Percentiles rank a stretch among this genome's conserved stretches.
These are phyloP conservation scores for Monosporascus sp. DNA, from an alignment of 2,329 filamentous ascomycete species.

Conservation along the genomic window DNA sequence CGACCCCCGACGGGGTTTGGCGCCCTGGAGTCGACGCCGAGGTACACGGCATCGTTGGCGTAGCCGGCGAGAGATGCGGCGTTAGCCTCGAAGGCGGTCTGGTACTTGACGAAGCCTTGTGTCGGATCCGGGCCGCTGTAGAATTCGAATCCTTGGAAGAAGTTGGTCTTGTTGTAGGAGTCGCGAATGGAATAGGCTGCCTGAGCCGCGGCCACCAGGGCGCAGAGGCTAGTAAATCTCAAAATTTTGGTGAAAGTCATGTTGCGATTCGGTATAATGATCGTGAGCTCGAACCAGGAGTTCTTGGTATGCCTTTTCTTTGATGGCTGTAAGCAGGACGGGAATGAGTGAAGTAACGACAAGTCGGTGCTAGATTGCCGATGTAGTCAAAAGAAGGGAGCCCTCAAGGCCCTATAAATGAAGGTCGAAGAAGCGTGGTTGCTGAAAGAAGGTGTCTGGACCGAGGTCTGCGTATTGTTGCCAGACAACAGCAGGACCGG, in stretches of 20 bases:
- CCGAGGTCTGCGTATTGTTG: background rate
- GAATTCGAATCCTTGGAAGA: slow-evolving; percentile 53
- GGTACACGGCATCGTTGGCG: slow-evolving; percentile 52
- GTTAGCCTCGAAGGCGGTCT: slow-evolving; percentile 53
- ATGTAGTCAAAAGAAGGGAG: background rate
- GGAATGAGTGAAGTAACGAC: no score
- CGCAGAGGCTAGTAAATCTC: slow-evolving; percentile 18
- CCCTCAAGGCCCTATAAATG: background rate
- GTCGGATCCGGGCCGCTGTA: slow-evolving; percentile 62
- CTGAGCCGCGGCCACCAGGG: slow-evolving; percentile 16
- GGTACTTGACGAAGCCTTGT: slow-evolving; percentile 68
- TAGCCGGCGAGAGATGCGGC: slow-evolving; percentile 53
- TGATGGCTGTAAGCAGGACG: no score
- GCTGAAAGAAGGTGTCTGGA: background rate
- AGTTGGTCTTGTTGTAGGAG: slow-evolving; percentile 47
- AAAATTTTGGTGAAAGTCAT: slow-evolving; percentile 20
- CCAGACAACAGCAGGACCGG: background rate
- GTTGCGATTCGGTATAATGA: background rate
- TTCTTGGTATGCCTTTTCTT: background rate
- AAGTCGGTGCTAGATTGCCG: no score
- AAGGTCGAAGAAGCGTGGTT: background rate
- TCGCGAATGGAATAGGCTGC: slow-evolving; percentile 41
- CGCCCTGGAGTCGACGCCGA: slow-evolving; percentile 64
- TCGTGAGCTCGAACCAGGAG: no score
- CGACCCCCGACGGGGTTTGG: slow-evolving; percentile 54